Evolutionary conservation across 169 alveolate genomes (phyloP), one percentile per base, ranked within the genome.

Genomic region (Babesia caballi): DNA sequence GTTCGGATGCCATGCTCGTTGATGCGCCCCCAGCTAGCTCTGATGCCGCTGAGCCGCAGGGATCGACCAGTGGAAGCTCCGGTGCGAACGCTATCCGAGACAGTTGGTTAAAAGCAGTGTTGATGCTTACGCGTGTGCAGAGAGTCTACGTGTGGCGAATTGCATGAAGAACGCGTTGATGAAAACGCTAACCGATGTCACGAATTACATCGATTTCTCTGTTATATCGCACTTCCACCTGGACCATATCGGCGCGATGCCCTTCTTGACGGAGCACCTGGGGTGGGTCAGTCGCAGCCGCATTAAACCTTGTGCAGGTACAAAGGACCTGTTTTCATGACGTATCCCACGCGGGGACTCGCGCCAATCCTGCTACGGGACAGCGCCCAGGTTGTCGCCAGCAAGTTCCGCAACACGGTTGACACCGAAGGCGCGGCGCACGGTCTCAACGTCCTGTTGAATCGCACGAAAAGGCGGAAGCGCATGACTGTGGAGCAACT

Each of bases 171-270:
- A 68, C 47, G 87, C 87, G 9, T 33, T 78, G 41, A 30, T 47
- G 94, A 90, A 81, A 90, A 88, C 73, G 58, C 92, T 50, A 81
- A 92, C 67, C 92, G 85, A 83, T 95, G 97, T 41, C 92, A 96
- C 90, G 85, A 93, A 58, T 40, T 50, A 73, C 21, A 90, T 97
- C 11, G 99, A 97, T 69, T 85, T 94, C 83, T 95, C 94, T n/a
- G 83, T 96, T 9, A 93, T 96, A 21, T 94, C 99, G 50, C 99
- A 97, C 88, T 98, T 97, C 83, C 99, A 97, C 77, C 90, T 96
- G 63, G 99, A 96, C 82, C 99, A 98, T 76, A 93, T 97, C 72
- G 99, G 99, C 2, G 99, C 99, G n/a, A 88, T 98, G 27, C 99
- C 99, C 35, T 96, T 92, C 84, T 94, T 98, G 46, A 94, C 99